phyloP scores from a whole-genome alignment of 192 early-diverging fungal species.

The Entomortierella parvispora region DNA sequence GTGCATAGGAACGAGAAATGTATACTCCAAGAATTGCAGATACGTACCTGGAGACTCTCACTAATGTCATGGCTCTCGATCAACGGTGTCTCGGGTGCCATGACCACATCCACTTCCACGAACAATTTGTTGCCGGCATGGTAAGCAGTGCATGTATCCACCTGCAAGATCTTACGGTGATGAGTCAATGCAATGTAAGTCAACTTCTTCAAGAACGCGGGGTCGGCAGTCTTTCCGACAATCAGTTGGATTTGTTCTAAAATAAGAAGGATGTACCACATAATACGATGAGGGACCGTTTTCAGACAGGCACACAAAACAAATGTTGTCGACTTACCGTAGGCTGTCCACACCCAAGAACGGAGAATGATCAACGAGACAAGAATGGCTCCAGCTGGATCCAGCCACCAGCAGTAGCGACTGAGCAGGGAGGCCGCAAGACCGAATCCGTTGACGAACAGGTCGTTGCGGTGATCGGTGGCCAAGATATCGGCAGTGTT shows the following conservation, averaged over 20 bases:
- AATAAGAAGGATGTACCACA: not conserved
- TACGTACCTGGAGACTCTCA: constrained; percentile 78
- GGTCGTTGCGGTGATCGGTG: constrained; percentile 80
- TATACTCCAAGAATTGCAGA: not conserved
- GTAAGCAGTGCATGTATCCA: constrained; percentile 88
- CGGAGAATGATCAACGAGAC: constrained; percentile 75
- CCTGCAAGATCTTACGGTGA: constrained; percentile 71
- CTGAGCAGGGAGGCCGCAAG: constrained; percentile 72
- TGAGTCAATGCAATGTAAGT: constrained; percentile 90
- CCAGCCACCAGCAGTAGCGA: constrained; percentile 74
- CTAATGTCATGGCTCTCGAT: constrained; percentile 91
- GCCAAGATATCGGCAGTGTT: constrained; percentile 72
- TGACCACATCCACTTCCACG: constrained; percentile 97
- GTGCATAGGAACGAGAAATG: not conserved
- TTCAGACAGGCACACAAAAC: not conserved
- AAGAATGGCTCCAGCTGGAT: constrained; percentile 75
- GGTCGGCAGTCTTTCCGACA: constrained; percentile 84
- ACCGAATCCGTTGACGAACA: constrained; percentile 78
- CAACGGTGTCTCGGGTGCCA: constrained; percentile 85
- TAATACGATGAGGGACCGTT: not conserved
- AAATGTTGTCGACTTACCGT: constrained; percentile 38
- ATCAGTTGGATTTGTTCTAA: constrained; percentile 81
- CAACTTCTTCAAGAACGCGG: constrained; percentile 79
- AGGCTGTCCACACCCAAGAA: constrained; percentile 73
- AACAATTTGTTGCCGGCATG: constrained; percentile 88